Percentiles rank a stretch among this genome's conserved stretches.
Conservation (phyloP, 1,284 basidiomycete genomes). For the Marasmius tenuissimus region DNA sequence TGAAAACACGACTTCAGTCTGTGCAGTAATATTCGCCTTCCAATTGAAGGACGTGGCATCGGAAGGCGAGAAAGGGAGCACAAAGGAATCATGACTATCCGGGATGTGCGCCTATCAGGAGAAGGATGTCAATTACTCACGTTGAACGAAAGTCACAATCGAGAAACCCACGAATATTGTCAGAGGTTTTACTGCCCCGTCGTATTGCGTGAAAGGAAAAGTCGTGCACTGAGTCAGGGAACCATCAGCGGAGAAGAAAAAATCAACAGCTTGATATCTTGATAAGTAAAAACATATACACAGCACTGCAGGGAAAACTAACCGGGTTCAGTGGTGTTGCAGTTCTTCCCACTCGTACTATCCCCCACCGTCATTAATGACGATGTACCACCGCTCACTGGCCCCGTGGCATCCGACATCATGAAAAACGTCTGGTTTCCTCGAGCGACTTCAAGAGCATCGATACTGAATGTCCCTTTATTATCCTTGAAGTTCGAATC, state of each 20-base stretch:
- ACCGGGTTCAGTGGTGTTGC: not conserved
- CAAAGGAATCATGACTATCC: not conserved
- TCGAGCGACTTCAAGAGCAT: not conserved
- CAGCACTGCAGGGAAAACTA: not conserved
- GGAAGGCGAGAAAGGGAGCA: not conserved
- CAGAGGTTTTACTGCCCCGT: not conserved
- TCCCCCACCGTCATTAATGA: not conserved
- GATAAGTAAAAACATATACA: not conserved
- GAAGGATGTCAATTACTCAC: not conserved
- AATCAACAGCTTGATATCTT: not conserved
- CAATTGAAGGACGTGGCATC: not conserved
- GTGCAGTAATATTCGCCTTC: not conserved
- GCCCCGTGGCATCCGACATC: constrained; percentile 1
- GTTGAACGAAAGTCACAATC: not conserved
- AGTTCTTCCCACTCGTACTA: not conserved
- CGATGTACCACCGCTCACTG: not conserved
- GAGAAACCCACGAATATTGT: not conserved
- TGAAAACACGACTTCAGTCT: not conserved
- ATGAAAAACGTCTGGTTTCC: not conserved
- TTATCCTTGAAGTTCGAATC: not conserved
- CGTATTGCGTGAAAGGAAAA: not conserved
- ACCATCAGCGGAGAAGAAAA: not conserved
- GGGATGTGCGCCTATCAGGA: not conserved
- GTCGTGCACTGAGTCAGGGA: not conserved
- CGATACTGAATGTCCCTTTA: not conserved